Evolutionary conservation across 1,284 basidiomycete genomes (phyloP).

Genomic region (Ustilago esculenta): DNA sequence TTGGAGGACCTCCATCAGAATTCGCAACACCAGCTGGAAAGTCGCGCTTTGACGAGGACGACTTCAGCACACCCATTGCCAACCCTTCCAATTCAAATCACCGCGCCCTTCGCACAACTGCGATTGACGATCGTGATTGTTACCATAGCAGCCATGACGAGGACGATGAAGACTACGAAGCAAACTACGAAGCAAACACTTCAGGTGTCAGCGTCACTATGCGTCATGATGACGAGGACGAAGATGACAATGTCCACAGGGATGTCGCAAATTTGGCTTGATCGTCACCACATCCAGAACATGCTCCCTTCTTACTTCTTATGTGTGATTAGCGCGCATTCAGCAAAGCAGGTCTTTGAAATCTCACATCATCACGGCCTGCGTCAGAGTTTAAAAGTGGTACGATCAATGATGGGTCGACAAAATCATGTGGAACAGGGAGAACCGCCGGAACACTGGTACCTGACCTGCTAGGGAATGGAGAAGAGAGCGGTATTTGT

Average conservation of each 20-base stretch:
- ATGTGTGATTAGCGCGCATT: too few relatives aligned
- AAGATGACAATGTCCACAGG: constrained; percentile 20
- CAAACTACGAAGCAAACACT: constrained; percentile 37
- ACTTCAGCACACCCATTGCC: constrained; percentile 26
- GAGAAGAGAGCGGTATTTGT: too few relatives aligned
- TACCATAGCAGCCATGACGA: constrained; percentile 27
- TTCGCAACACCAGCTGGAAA: constrained; percentile 20
- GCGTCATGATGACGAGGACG: constrained; percentile 50
- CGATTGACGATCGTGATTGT: constrained; percentile 8
- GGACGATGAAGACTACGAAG: constrained; percentile 44
- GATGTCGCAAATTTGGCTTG: constrained; percentile 11
- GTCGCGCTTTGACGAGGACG: constrained; percentile 18
- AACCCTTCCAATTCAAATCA: constrained; percentile 9
- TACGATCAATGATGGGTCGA: too few relatives aligned
- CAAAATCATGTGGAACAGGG: too few relatives aligned
- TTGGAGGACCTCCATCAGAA: constrained; percentile 24
- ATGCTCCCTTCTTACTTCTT: too few relatives aligned
- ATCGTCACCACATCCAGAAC: neutral
- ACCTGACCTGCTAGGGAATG: too few relatives aligned
- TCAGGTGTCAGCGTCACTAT: constrained; percentile 53
- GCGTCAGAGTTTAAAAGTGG: too few relatives aligned
- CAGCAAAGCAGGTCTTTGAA: too few relatives aligned
- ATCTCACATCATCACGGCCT: too few relatives aligned
- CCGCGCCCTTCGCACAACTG: too few relatives aligned
- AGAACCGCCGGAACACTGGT: too few relatives aligned